Conservation (phyloP, 148 eudicot species). For the Rhododendron kiyosumense region DNA sequence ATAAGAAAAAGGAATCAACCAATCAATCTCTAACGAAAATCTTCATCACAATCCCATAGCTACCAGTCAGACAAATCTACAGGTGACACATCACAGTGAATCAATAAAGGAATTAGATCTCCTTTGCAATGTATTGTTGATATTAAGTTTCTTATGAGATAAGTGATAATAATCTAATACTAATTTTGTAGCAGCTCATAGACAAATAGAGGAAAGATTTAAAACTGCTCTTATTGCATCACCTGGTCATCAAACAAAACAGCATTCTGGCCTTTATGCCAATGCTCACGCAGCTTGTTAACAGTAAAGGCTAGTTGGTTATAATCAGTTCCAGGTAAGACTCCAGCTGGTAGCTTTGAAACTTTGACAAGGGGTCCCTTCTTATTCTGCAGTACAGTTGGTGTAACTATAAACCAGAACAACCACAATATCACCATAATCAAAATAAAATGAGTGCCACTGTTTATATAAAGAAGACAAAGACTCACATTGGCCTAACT, state of each 20-base stretch:
- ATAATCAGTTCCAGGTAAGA: constrained; percentile 28
- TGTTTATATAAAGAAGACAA: neutral
- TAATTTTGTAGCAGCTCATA: neutral
- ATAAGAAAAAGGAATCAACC: neutral
- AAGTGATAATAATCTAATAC: neutral
- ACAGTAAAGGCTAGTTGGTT: constrained; percentile 22
- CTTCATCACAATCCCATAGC: neutral
- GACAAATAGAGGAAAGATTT: neutral
- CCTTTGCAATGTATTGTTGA: neutral
- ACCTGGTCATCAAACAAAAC: constrained; percentile 73
- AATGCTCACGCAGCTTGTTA: constrained; percentile 54
- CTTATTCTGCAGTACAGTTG: constrained; percentile 20
- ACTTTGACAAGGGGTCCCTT: constrained; percentile 22
- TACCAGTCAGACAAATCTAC: neutral
- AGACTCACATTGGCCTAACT: neutral
- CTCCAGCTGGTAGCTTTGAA: constrained; percentile 30
- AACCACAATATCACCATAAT: neutral
- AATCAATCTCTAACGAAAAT: neutral
- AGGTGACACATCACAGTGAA: neutral
- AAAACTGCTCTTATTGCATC: constrained; percentile 3
- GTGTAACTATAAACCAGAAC: neutral
- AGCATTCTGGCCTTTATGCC: constrained; percentile 53
- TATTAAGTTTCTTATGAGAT: neutral
- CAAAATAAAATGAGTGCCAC: neutral
- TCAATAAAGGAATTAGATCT: neutral